Evolutionary conservation across 1,139 yeast genomes (phyloP), one percentile per base, ranked within the genome.

Genomic region (Pichia sp.): DNA sequence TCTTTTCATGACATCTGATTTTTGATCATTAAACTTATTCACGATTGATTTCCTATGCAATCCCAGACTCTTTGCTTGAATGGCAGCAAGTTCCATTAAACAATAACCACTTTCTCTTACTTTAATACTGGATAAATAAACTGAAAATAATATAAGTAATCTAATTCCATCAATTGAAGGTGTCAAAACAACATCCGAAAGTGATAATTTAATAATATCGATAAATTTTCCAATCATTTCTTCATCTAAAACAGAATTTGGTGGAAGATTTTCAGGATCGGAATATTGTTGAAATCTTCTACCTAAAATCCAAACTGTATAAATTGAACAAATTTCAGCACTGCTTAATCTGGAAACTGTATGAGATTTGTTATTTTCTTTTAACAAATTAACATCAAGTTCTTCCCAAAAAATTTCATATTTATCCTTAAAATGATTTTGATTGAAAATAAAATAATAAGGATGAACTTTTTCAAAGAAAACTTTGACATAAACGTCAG

Each of bases 61-160:
- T 0, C 76, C 76, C 19, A 71, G 52, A n/a, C 73, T 60, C 31
- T 65, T 61, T 0, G 72, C 67, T 49, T 70, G 76, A 40, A 71
- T 56, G 4, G 66, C 61, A 10, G 73, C 74, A 31, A 68, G 47
- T 29, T 71, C 69, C 52, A 66, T 57, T 33, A 71, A 48, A 41
- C 70, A 64, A 60, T 69, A 71, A 0, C 72, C 68, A 32, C 70
- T 64, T 44, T 71, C 76, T 42, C 73, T 59, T 33, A 67, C 67
- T 50, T 64, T 67, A 24, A 62, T 63, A 40, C 70, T 60, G 33
- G 69, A 68, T 27, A 69, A 50, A 51, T 69, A 66, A n/a, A 65
- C 58, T 0, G 74, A 63, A 28, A 69, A 56, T 22, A 70, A 48
- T 32, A 65, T 59, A 10, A 70, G 47, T 20, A 69, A 56, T 28